These are phyloP conservation scores for Trypanosoma scelopori DNA, from an alignment of 208 protist species.

Conservation along the genomic window DNA sequence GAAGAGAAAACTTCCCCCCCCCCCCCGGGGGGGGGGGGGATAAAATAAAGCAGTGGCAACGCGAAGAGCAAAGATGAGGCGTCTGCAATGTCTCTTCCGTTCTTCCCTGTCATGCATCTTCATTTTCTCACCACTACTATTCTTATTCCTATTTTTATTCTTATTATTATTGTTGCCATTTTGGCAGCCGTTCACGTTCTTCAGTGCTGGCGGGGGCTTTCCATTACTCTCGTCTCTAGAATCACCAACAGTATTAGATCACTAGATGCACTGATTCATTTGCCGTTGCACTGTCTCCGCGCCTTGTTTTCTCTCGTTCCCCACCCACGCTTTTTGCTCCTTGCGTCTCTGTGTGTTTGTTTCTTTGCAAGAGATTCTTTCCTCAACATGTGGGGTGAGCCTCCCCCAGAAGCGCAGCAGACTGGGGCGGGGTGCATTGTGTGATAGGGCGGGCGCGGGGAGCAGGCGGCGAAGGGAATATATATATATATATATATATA, in stretches of 20 bases:
- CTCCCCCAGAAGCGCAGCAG: too few relatives aligned
- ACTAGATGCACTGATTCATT: constrained; percentile 18
- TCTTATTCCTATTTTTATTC: too few relatives aligned
- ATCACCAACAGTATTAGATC: constrained; percentile 12
- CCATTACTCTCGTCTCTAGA: neutral
- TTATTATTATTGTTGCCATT: neutral
- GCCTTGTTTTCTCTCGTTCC: constrained; percentile 1
- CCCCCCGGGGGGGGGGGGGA: neutral
- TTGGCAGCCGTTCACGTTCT: neutral
- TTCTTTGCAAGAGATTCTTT: too few relatives aligned
- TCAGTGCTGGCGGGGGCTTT: neutral
- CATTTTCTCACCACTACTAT: too few relatives aligned
- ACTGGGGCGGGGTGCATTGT: too few relatives aligned
- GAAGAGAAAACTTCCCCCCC: too few relatives aligned
- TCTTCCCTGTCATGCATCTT: too few relatives aligned
- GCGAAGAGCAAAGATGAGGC: neutral
- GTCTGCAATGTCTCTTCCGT: neutral
- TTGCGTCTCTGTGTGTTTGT: neutral
- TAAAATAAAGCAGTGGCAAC: neutral
- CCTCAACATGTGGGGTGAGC: too few relatives aligned
- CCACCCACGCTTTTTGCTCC: neutral
- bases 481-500: too few relatives aligned
- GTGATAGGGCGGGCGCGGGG: too few relatives aligned
- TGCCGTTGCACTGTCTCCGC: neutral
- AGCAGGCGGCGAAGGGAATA: too few relatives aligned